These are phyloP conservation scores for Aspergillus brasiliensis DNA, from an alignment of 2,329 filamentous ascomycete species.

Conservation along the genomic window DNA sequence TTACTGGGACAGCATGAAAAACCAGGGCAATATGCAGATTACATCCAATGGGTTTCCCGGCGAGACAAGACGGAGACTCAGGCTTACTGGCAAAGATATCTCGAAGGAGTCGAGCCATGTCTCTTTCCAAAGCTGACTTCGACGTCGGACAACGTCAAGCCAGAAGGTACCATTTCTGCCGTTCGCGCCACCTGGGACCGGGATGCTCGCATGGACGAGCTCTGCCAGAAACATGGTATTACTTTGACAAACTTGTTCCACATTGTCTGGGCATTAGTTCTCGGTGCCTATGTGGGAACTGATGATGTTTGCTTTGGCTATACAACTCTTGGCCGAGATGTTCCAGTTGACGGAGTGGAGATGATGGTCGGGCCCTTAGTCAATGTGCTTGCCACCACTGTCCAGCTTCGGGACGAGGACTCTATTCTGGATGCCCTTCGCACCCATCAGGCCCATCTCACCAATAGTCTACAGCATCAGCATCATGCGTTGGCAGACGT, in stretches of 20 bases:
- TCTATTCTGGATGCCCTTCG: background rate
- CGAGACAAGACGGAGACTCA: background rate
- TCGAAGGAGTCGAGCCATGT: background rate
- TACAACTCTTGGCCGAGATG: slow-evolving; percentile 42
- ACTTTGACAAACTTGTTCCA: slow-evolving; percentile 37
- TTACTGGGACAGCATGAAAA: background rate
- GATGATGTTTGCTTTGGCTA: slow-evolving; percentile 46
- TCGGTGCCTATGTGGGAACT: slow-evolving; percentile 37
- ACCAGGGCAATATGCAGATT: background rate
- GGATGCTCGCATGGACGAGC: background rate
- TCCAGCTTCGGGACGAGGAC: background rate
- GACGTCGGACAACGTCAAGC: background rate
- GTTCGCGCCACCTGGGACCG: background rate
- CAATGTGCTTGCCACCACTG: background rate
- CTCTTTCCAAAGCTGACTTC: slow-evolving; percentile 1
- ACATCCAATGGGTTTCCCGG: background rate
- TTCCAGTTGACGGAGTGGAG: slow-evolving; percentile 34
- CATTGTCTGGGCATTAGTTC: slow-evolving; percentile 42
- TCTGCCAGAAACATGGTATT: slow-evolving; percentile 13
- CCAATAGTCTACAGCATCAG: background rate
- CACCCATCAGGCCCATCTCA: background rate
- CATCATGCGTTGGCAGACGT: background rate
- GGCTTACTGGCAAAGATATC: slow-evolving; percentile 30
- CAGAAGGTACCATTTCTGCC: background rate
- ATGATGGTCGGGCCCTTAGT: background rate